Conservation (phyloP, 1,139 yeast genomes). For the Taphrina communis region DNA sequence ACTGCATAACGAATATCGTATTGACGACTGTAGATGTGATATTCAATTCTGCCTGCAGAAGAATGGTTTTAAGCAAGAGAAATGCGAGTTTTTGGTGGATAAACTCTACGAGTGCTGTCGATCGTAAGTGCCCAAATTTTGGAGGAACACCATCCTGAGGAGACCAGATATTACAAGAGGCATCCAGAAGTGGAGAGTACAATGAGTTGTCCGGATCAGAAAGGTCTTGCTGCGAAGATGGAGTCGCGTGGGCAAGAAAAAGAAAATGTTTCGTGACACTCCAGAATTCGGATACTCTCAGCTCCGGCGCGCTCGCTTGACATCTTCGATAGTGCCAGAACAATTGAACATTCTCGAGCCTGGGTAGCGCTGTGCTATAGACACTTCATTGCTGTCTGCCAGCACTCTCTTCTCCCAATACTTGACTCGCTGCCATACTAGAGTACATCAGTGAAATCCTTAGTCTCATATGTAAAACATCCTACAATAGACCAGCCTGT, state of each 20-base stretch:
- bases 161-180: conserved; percentile 12
- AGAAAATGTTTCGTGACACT: background rate
- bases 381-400: conserved; percentile 18
- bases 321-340: background rate
- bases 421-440: conserved; percentile 66
- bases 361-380: background rate
- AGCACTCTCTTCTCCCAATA: conserved; percentile 54
- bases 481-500: conserved; percentile 61
- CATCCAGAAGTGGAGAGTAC: conserved; percentile 27
- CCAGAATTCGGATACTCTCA: too few species aligned
- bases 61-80: conserved; percentile 37
- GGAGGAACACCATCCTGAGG: too few species aligned
- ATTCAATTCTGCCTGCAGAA: conserved; percentile 33
- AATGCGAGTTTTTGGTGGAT: conserved; percentile 36
- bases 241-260: conserved; percentile 22
- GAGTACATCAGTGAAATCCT: conserved; percentile 8
- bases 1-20: background rate
- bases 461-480: background rate
- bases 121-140: background rate
- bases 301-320: too few species aligned
- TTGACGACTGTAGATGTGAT: conserved; percentile 16
- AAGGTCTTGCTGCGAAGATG: conserved; percentile 20
- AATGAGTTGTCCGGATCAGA: conserved; percentile 34
- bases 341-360: background rate
- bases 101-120: conserved; percentile 37